Conservation (phyloP, 73 alveolate species). For the Tetrahymena malaccensis region DNA sequence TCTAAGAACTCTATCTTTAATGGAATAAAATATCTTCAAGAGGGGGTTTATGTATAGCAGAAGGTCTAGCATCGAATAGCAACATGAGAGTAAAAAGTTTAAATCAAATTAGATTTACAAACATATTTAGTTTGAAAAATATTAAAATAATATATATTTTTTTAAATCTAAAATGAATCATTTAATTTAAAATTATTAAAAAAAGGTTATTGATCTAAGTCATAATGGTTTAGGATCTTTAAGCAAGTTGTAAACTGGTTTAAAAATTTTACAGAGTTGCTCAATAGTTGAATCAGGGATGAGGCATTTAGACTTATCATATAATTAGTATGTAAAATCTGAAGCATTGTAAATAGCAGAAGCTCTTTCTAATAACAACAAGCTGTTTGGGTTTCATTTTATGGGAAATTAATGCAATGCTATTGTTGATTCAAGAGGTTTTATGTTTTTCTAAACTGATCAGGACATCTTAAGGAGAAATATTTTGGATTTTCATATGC, state of each 20-base stretch:
- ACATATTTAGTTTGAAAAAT: too few species aligned
- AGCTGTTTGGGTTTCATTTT: conserved; percentile 37
- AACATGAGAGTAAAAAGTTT: not conserved
- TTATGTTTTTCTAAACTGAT: not conserved
- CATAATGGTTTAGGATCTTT: conserved; percentile 31
- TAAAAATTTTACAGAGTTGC: conserved; percentile 11
- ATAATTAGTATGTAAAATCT: conserved; percentile 15
- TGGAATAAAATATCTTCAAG: not conserved
- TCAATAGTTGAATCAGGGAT: conserved; percentile 13
- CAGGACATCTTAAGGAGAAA: conserved; percentile 1
- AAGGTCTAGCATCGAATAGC: not conserved
- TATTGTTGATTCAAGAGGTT: conserved; percentile 22
- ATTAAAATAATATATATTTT: too few species aligned
- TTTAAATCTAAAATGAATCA: too few species aligned
- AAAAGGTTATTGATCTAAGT: conserved; percentile 14
- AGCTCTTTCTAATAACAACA: not conserved
- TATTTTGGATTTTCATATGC: conserved; percentile 4
- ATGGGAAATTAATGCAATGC: conserved; percentile 21
- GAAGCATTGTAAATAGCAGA: conserved; percentile 6
- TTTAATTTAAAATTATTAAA: too few species aligned
- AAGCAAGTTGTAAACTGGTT: conserved; percentile 2
- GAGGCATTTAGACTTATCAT: conserved; percentile 36
- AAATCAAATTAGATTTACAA: too few species aligned
- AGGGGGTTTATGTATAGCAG: not conserved
- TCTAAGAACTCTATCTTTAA: not conserved